Conservation (phyloP, 768 basidiomycete species). For the Lactarius deliciosus region DNA sequence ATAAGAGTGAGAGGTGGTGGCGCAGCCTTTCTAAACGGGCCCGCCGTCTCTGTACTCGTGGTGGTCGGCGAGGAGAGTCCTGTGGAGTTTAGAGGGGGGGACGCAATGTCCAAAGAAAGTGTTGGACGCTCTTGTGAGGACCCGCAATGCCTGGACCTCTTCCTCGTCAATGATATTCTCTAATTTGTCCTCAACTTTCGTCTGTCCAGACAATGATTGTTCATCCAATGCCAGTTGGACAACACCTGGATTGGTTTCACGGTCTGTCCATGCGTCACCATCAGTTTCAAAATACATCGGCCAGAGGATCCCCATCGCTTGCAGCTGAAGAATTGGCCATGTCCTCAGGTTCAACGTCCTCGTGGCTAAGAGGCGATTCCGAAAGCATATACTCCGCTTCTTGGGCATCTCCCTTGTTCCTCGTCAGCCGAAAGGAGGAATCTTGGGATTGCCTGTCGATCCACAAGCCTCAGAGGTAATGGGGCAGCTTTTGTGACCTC, state of each 20-base stretch:
- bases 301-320: constrained; percentile 48
- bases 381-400: constrained; percentile 18
- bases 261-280: constrained; percentile 55
- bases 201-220: constrained; percentile 36
- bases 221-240: constrained; percentile 55
- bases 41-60: constrained; percentile 19
- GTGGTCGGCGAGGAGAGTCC: constrained; percentile 41
- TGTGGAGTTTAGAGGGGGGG: constrained; percentile 36
- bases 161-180: constrained; percentile 45
- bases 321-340: constrained; percentile 42
- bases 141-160: constrained; percentile 35
- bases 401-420: constrained; percentile 29
- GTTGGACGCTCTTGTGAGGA: constrained; percentile 33
- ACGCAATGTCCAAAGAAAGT: constrained; percentile 43
- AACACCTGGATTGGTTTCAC: constrained; percentile 45
- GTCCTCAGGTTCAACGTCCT: constrained; percentile 41
- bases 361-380: constrained; percentile 30
- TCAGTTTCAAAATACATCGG: constrained; percentile 66
- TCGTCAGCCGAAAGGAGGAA: constrained; percentile 30
- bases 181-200: constrained; percentile 36
- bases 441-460: constrained; percentile 38
- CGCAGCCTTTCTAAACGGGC: constrained; percentile 42
- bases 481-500: constrained; percentile 38
- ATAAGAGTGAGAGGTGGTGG: constrained; percentile 54
- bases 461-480: constrained; percentile 51